Conservation (phyloP, 148 eudicot species). For the Rhododendron mucronatum region DNA sequence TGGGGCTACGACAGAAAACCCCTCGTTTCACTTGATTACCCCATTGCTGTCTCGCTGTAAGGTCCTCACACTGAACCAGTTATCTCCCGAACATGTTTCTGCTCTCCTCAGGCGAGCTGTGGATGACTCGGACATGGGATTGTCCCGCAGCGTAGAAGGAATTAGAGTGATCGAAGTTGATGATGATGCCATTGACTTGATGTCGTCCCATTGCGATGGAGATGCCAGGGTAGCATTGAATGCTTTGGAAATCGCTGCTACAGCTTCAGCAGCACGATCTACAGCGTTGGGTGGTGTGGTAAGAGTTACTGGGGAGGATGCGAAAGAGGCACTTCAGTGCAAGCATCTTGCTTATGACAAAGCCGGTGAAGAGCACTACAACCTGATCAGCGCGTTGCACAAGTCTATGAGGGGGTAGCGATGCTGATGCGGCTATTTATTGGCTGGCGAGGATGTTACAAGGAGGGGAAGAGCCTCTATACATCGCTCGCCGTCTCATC, state of each 20-base stretch:
- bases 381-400: conserved; percentile 72
- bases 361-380: conserved; percentile 86
- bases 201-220: conserved; percentile 69
- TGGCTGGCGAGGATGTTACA: conserved; percentile 92
- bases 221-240: conserved; percentile 86
- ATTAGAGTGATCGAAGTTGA: conserved; percentile 32
- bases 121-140: conserved; percentile 41
- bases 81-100: conserved; percentile 31
- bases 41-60: conserved; percentile 80
- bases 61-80: conserved; percentile 56
- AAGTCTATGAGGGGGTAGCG: conserved; percentile 90
- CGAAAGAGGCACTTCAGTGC: conserved; percentile 69
- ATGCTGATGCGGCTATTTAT: conserved; percentile 74
- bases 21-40: conserved; percentile 82
- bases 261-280: conserved; percentile 47
- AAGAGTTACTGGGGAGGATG: conserved; percentile 44
- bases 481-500: conserved; percentile 68
- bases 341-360: conserved; percentile 80
- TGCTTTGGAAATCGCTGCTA: conserved; percentile 59
- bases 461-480: conserved; percentile 89
- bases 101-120: conserved; percentile 47
- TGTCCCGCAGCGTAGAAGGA: conserved; percentile 27
- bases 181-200: conserved; percentile 44
- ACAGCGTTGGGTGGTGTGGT: conserved; percentile 1
- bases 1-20: conserved; percentile 94